phyloP scores from a whole-genome alignment of 1,284 basidiomycete species.

The Agroathelia rolfsii region DNA sequence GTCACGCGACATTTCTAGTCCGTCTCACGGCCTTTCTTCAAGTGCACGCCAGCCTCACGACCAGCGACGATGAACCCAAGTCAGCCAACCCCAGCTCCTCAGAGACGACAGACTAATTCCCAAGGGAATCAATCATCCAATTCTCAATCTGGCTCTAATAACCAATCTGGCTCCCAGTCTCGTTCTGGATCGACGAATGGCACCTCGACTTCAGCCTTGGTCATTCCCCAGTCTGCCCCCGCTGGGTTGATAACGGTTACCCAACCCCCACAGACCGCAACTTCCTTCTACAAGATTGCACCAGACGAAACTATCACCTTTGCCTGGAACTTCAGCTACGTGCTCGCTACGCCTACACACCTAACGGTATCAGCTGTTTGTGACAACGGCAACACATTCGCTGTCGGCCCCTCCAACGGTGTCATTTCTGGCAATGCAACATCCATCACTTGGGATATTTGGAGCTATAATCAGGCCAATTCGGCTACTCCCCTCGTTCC shows the following conservation, averaged over 20 bases:
- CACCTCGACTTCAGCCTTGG: conserved; percentile 14
- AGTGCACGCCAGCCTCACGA: too few species aligned
- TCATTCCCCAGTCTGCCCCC: conserved; percentile 46
- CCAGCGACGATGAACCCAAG: too few species aligned
- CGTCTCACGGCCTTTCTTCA: too few species aligned
- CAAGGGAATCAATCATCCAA: too few species aligned
- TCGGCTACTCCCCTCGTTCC: conserved; percentile 61
- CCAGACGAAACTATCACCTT: conserved; percentile 69
- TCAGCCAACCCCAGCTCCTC: too few species aligned
- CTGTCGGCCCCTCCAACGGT: conserved; percentile 73
- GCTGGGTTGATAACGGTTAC: conserved; percentile 66
- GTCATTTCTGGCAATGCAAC: conserved; percentile 64
- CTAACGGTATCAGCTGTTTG: conserved; percentile 79
- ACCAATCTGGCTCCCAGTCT: neutral
- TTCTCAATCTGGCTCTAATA: neutral
- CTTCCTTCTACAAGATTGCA: conserved; percentile 87
- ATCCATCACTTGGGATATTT: conserved; percentile 74
- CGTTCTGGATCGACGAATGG: neutral
- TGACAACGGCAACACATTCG: conserved; percentile 81
- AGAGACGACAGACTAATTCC: too few species aligned
- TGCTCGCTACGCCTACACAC: conserved; percentile 56
- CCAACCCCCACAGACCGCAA: conserved; percentile 69
- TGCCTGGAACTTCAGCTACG: conserved; percentile 81
- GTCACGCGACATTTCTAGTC: too few species aligned
- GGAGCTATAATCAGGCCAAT: conserved; percentile 60